These are phyloP conservation scores for Xylariaceae sp. DNA, from an alignment of 2,329 filamentous ascomycete species.

Conservation along the genomic window DNA sequence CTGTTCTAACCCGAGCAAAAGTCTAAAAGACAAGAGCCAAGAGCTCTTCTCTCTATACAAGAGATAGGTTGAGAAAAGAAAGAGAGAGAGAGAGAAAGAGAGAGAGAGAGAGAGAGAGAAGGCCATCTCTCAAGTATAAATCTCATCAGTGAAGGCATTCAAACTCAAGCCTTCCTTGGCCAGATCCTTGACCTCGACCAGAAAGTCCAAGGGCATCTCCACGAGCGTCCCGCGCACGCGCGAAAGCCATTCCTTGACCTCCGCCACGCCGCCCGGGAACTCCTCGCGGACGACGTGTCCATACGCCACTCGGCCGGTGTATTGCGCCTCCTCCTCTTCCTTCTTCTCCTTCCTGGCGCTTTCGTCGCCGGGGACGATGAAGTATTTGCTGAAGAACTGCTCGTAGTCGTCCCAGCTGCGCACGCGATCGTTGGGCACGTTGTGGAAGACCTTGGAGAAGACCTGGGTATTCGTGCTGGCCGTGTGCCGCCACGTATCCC, in stretches of 20 bases:
- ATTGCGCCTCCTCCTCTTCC: conserved; percentile 26
- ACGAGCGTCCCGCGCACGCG: conserved; percentile 66
- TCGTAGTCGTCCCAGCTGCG: conserved; percentile 69
- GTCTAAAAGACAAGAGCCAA: too few species aligned
- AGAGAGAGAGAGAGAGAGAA: background rate
- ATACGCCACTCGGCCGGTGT: conserved; percentile 56
- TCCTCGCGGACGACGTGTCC: conserved; percentile 82
- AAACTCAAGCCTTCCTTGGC: conserved; percentile 72
- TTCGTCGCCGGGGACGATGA: conserved; percentile 49
- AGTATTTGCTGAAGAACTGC: conserved; percentile 62
- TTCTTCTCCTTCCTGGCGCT: conserved; percentile 35
- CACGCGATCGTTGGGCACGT: conserved; percentile 63
- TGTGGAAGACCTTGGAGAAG: conserved; percentile 78
- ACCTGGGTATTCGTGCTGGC: conserved; percentile 74
- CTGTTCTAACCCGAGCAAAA: too few species aligned
- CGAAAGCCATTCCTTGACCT: conserved; percentile 64
- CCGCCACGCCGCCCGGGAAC: conserved; percentile 64
- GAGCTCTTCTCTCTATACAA: too few species aligned
- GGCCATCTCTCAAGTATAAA: conserved; percentile 52
- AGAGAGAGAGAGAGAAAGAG: too few species aligned
- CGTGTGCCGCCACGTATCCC: conserved; percentile 64
- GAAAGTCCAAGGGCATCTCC: conserved; percentile 86
- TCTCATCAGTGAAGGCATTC: conserved; percentile 64
- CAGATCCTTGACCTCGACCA: conserved; percentile 76
- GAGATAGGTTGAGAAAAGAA: too few species aligned